These are phyloP conservation scores for Neonothopanus nambi DNA, from an alignment of 1,284 basidiomycete genomes.

Conservation along the genomic window DNA sequence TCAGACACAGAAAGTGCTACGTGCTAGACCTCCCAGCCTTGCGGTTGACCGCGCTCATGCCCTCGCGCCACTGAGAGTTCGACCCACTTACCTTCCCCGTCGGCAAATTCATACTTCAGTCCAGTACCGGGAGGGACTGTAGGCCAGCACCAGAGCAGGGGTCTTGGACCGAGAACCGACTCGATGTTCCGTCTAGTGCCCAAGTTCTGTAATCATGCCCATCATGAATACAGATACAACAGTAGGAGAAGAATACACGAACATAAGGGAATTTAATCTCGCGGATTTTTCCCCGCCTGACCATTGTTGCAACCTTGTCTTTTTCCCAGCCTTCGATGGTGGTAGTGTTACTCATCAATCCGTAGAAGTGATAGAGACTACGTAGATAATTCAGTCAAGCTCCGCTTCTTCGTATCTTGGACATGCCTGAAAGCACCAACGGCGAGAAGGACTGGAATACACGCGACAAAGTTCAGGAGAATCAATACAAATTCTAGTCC, in stretches of 20 bases:
- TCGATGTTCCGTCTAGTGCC: slow-evolving; percentile 73
- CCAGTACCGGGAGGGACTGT: slow-evolving; percentile 69
- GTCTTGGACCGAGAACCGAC: slow-evolving; percentile 75
- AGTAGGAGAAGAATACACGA: slow-evolving; percentile 28
- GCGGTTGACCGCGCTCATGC: slow-evolving; percentile 12
- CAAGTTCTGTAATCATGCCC: slow-evolving; percentile 59
- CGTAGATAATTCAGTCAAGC: not conserved
- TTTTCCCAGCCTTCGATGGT: slow-evolving; percentile 99
- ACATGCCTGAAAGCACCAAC: slow-evolving; percentile 84
- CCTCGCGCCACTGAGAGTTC: slow-evolving; percentile 35
- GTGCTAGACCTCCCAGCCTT: slow-evolving; percentile 1
- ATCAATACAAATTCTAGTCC: slow-evolving; percentile 78
- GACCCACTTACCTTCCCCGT: slow-evolving; percentile 79
- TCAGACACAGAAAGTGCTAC: slow-evolving; percentile 2
- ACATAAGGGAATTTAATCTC: slow-evolving; percentile 96
- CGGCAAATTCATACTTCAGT: slow-evolving; percentile 71
- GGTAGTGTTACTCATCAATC: slow-evolving; percentile 82
- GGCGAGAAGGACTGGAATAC: slow-evolving; percentile 81
- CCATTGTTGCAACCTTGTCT: slow-evolving; percentile 87
- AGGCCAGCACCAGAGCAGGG: slow-evolving; percentile 84
- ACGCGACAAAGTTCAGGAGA: slow-evolving; percentile 85
- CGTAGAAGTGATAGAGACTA: slow-evolving; percentile 87
- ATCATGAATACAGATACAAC: slow-evolving; percentile 1
- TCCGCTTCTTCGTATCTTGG: too few species aligned
- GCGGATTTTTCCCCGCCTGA: slow-evolving; percentile 82